Percentiles rank a stretch among this genome's conserved stretches.
Conservation (phyloP, 2,329 filamentous ascomycete species). For the Hypoxylon sp. region DNA sequence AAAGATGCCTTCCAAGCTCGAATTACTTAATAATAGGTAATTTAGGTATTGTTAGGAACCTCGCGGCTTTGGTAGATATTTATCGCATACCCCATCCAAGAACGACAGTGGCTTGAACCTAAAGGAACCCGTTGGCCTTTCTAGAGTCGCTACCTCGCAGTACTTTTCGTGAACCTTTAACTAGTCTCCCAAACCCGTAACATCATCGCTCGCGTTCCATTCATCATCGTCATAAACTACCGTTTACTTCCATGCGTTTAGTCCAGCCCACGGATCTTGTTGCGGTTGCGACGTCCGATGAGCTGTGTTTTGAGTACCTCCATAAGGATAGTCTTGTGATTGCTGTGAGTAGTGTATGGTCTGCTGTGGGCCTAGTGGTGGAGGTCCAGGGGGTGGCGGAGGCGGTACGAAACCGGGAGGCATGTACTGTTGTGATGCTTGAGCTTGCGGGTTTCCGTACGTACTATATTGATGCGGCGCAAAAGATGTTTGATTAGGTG, state of each 20-base stretch:
- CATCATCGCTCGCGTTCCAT: conserved; percentile 25
- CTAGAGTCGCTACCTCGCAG: conserved; percentile 24
- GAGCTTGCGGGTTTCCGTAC: conserved; percentile 62
- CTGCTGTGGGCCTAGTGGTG: conserved; percentile 74
- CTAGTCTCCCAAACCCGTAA: conserved; percentile 26
- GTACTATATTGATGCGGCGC: conserved; percentile 64
- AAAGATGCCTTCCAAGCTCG: conserved; percentile 6
- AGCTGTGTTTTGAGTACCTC: conserved; percentile 47
- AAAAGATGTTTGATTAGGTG: conserved; percentile 62
- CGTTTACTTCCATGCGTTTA: conserved; percentile 66
- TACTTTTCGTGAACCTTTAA: conserved; percentile 14
- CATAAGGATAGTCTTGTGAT: conserved; percentile 43
- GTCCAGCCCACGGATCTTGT: conserved; percentile 67
- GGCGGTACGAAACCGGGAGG: conserved; percentile 74
- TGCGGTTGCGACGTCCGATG: conserved; percentile 57
- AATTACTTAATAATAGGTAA: conserved; percentile 2
- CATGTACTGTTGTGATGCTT: conserved; percentile 62
- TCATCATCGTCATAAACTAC: conserved; percentile 27
- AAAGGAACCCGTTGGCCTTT: conserved; percentile 16
- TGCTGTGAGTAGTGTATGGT: conserved; percentile 68
- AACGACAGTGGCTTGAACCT: conserved; percentile 11
- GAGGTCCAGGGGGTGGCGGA: conserved; percentile 74
- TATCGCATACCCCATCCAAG: conserved; percentile 23
- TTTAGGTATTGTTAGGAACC: conserved; percentile 9
- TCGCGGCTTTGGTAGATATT: conserved; percentile 26